Evolutionary conservation across 2,329 filamentous ascomycete species (phyloP).

Genomic region (Ceratocystis destructans): DNA sequence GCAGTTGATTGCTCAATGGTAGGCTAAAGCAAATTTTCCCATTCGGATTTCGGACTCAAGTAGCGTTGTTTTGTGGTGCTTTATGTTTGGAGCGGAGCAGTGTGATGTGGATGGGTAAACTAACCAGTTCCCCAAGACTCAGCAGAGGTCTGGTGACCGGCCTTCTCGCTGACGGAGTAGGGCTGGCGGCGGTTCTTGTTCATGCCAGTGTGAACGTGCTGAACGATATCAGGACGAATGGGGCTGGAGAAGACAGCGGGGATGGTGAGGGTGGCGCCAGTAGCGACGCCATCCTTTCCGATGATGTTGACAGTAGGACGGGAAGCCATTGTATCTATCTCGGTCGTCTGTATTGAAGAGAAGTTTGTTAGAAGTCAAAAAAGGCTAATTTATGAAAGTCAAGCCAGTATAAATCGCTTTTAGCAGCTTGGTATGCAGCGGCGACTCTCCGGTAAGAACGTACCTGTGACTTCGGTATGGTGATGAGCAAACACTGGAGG

Average conservation of each 20-base stretch:
- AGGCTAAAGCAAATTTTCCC: background rate
- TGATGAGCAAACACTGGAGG: slow-evolving; percentile 19
- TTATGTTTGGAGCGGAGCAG: background rate
- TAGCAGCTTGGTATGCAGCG: background rate
- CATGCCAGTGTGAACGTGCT: slow-evolving; percentile 97
- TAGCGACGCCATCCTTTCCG: slow-evolving; percentile 87
- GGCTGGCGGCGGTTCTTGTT: slow-evolving; percentile 99
- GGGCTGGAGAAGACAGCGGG: slow-evolving; percentile 94
- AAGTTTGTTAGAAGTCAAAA: slow-evolving; percentile 12
- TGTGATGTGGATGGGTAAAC: slow-evolving; percentile 29
- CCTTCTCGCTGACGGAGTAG: slow-evolving; percentile 99
- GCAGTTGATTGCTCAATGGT: background rate
- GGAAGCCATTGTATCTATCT: slow-evolving; percentile 63
- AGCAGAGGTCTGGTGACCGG: slow-evolving; percentile 98
- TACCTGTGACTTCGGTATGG: slow-evolving; percentile 19
- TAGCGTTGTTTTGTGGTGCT: background rate
- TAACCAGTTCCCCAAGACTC: slow-evolving; percentile 99
- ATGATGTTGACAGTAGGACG: slow-evolving; percentile 96
- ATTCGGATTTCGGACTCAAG: background rate
- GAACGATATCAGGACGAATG: slow-evolving; percentile 98
- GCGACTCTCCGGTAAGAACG: slow-evolving; percentile 7
- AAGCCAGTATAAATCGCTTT: background rate
- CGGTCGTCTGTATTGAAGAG: slow-evolving; percentile 17
- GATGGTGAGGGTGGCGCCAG: slow-evolving; percentile 77
- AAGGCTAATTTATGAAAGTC: background rate